Evolutionary conservation across 1,284 basidiomycete genomes (phyloP), one percentile per base, ranked within the genome.

Genomic region (Ceratobasidium sp.): DNA sequence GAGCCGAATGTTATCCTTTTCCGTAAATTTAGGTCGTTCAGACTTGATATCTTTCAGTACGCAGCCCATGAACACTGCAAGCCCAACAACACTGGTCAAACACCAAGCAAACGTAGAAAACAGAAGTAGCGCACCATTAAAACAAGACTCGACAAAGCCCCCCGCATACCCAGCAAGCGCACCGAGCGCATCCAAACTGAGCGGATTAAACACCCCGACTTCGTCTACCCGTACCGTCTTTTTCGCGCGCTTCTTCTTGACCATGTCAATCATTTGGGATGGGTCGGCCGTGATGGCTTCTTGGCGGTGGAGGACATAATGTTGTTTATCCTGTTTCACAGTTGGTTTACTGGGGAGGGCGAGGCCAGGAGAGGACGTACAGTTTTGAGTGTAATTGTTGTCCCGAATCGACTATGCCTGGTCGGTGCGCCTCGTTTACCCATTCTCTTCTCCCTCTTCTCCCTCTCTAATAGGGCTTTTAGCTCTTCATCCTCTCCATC

Each of bases 361-460:
- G 33, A 14, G 33, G 38, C 38, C 10, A 38, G 41, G 18, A 16
- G 41, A 33, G 4, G 10, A 67, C 81, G 62, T 48, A 83, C 82
- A 23, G 81, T 92, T 79, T 88, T 89, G 68, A 98, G 92, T 16
- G 92, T 86, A 79, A 98, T 92, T 1, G 96, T 97, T 0, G 96
- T 98, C 0, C 96, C 96, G 84, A 98, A 98, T 52, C 96, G 90
- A 33, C 95, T 95, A 85, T 98, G 96, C 38, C 96, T 90, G 20
- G 95, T 93, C n/a, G 91, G 88, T 1, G 91, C 88, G 68, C 89
- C 89, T 50, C 91, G 89, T 0, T 89, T 65, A 30, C 14, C 50
- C 33, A 77, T 77, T 27, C 59, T 65, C 41, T 70, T 76, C 20
- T 52, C 38, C 20, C 64, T 68, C 38, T 59, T 73, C 46, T 80